Percentiles rank a stretch among this genome's conserved stretches.
Evolutionary conservation across 2,329 filamentous ascomycete species (phyloP).

Genomic region (Bipolaris sorokiniana): DNA sequence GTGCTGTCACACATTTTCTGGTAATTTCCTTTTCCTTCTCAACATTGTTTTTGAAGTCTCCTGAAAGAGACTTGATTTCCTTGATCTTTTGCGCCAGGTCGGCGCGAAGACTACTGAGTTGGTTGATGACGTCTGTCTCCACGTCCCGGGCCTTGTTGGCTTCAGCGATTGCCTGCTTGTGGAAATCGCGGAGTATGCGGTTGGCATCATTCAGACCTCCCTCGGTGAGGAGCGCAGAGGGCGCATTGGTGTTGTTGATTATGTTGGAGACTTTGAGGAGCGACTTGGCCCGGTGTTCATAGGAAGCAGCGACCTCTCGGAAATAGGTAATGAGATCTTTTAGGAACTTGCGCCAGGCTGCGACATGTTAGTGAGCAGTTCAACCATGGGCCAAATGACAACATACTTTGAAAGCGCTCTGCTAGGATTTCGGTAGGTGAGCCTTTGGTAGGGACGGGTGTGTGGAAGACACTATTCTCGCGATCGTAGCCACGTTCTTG

Average conservation of each 20-base stretch:
- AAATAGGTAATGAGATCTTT: constrained; percentile 96
- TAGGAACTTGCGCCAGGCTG: constrained; percentile 92
- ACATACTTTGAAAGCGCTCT: constrained; percentile 83
- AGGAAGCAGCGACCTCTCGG: constrained; percentile 86
- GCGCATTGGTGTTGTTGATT: constrained; percentile 78
- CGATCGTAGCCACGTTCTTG: constrained; percentile 67
- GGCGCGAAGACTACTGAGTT: constrained; percentile 81
- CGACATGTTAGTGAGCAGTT: constrained; percentile 24
- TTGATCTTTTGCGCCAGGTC: constrained; percentile 97
- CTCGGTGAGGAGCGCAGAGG: constrained; percentile 75
- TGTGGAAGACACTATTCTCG: constrained; percentile 85
- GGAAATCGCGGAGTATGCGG: constrained; percentile 79
- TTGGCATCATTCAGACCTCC: constrained; percentile 89
- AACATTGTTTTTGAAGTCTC: constrained; percentile 96
- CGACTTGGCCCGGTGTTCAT: constrained; percentile 83
- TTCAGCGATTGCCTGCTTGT: constrained; percentile 79
- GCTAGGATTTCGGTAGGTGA: constrained; percentile 88
- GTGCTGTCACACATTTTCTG: constrained; percentile 74
- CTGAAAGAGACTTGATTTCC: constrained; percentile 91
- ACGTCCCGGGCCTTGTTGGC: constrained; percentile 89
- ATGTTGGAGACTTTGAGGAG: constrained; percentile 82
- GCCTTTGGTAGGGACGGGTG: constrained; percentile 84
- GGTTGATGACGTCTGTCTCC: constrained; percentile 87
- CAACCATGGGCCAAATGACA: neutral
- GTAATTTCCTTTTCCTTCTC: constrained; percentile 93